Evolutionary conservation across 2,329 filamentous ascomycete genomes (phyloP).

Genomic region (Blumeria graminis): DNA sequence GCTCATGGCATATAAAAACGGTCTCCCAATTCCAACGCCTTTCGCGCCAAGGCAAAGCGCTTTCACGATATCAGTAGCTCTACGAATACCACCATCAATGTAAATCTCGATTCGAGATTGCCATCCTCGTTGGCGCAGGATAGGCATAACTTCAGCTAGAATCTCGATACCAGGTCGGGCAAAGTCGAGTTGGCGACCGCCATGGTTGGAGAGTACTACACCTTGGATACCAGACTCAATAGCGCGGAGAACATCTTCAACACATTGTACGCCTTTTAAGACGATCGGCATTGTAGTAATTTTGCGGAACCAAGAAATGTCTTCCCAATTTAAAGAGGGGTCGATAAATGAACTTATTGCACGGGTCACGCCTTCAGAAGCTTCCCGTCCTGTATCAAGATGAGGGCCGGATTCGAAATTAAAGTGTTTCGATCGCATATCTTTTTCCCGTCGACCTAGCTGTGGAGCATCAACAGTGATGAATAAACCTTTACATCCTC

Average conservation of each 20-base stretch:
- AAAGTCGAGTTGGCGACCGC: conserved; percentile 81
- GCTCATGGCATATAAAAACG: conserved; percentile 91
- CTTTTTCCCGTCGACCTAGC: conserved; percentile 83
- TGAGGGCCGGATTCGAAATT: conserved; percentile 72
- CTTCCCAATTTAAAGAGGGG: conserved; percentile 76
- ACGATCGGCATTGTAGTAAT: conserved; percentile 91
- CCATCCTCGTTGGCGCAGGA: conserved; percentile 48
- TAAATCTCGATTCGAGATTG: conserved; percentile 65
- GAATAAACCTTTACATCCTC: conserved; percentile 87
- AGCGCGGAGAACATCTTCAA: conserved; percentile 84
- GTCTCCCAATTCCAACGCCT: conserved; percentile 80
- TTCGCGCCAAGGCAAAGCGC: conserved; percentile 77
- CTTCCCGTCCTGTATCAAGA: conserved; percentile 49
- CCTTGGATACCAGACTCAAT: conserved; percentile 61
- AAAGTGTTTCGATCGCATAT: conserved; percentile 83
- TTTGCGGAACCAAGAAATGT: conserved; percentile 75
- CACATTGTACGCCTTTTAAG: conserved; percentile 86
- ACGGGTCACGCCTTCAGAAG: conserved; percentile 72
- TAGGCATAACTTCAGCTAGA: conserved; percentile 78
- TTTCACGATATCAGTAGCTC: conserved; percentile 87
- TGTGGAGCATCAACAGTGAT: conserved; percentile 97
- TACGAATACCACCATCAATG: conserved; percentile 72
- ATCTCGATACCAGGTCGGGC: conserved; percentile 75
- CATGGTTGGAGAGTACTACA: conserved; percentile 89
- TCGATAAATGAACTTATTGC: conserved; percentile 96